These are phyloP conservation scores for Gypsophila paniculata DNA, from an alignment of 179 eudicot genomes.

Conservation along the genomic window DNA sequence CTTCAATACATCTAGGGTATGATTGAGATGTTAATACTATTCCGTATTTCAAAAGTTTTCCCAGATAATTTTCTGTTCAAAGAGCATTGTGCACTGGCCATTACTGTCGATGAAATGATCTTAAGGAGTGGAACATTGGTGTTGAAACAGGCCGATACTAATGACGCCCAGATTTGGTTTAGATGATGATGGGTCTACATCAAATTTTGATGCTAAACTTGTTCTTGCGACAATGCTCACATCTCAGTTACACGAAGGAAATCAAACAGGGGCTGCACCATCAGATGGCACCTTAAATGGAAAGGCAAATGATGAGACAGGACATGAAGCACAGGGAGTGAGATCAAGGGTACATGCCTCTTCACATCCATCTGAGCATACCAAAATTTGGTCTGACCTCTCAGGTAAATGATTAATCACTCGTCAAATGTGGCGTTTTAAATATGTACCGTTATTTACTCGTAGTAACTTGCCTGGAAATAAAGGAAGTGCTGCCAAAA, in stretches of 20 bases:
- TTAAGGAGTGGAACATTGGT: constrained; percentile 9
- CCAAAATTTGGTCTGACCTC: constrained; percentile 92
- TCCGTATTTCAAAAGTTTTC: not conserved
- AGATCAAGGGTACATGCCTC: constrained; percentile 52
- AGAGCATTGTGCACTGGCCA: not conserved
- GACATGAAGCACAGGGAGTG: constrained; percentile 40
- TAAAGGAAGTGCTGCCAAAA: constrained; percentile 63
- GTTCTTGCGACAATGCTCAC: constrained; percentile 95
- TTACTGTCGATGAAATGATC: constrained; percentile 4
- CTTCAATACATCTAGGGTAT: constrained; percentile 1
- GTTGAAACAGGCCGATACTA: constrained; percentile 71
- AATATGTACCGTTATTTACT: not conserved
- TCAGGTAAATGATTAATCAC: constrained; percentile 46
- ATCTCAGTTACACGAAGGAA: constrained; percentile 71
- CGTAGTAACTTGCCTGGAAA: constrained; percentile 18
- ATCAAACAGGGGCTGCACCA: constrained; percentile 42
- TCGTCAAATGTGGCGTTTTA: not conserved
- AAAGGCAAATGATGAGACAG: constrained; percentile 34
- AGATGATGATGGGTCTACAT: constrained; percentile 74
- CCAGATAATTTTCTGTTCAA: not conserved
- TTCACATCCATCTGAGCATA: constrained; percentile 73
- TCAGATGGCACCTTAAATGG: constrained; percentile 39
- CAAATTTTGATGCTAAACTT: constrained; percentile 82
- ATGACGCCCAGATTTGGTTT: constrained; percentile 86
- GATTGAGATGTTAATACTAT: not conserved